Conservation (phyloP, 164 flowering plant species). For the Tetracentron sinense region DNA sequence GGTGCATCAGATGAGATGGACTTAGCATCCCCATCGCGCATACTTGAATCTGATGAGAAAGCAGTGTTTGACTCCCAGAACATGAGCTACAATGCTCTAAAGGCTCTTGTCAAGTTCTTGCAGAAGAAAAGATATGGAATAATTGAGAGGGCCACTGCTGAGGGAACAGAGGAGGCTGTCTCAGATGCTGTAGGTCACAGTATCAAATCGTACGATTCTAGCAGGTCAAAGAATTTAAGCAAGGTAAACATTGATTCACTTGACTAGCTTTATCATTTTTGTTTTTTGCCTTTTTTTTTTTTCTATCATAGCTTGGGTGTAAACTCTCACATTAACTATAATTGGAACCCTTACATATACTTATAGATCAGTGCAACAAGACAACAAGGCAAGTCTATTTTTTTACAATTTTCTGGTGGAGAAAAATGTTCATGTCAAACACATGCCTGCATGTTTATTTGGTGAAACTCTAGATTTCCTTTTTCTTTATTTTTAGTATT, state of each 20-base stretch:
- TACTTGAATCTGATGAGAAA: slow-evolving; percentile 55
- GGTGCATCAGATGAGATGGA: slow-evolving; percentile 92
- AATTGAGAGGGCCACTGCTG: slow-evolving; percentile 86
- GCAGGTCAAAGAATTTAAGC: slow-evolving; percentile 47
- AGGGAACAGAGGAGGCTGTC: slow-evolving; percentile 91
- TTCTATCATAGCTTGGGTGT: slow-evolving; percentile 1
- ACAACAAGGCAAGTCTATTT: no score
- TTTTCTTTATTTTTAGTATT: no score
- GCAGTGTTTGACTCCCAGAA: slow-evolving; percentile 68
- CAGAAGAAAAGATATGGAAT: slow-evolving; percentile 74
- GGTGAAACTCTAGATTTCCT: no score
- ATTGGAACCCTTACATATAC: no score
- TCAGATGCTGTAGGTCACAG: slow-evolving; percentile 71
- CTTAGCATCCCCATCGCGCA: slow-evolving; percentile 36
- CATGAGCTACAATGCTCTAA: slow-evolving; percentile 83
- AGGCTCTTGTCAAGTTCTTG: slow-evolving; percentile 89
- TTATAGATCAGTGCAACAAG: no score
- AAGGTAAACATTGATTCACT: slow-evolving; percentile 54
- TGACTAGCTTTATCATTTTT: no score
- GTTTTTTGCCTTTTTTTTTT: slow-evolving; percentile 1
- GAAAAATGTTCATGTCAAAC: no score
- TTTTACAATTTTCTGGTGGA: no score
- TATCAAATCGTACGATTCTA: slow-evolving; percentile 44
- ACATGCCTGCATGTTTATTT: no score
- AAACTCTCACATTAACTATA: not conserved